Percentiles rank a stretch among this genome's conserved stretches.
These are phyloP conservation scores for Ascochyta rabiei DNA, from an alignment of 2,329 filamentous ascomycete genomes.

Conservation along the genomic window DNA sequence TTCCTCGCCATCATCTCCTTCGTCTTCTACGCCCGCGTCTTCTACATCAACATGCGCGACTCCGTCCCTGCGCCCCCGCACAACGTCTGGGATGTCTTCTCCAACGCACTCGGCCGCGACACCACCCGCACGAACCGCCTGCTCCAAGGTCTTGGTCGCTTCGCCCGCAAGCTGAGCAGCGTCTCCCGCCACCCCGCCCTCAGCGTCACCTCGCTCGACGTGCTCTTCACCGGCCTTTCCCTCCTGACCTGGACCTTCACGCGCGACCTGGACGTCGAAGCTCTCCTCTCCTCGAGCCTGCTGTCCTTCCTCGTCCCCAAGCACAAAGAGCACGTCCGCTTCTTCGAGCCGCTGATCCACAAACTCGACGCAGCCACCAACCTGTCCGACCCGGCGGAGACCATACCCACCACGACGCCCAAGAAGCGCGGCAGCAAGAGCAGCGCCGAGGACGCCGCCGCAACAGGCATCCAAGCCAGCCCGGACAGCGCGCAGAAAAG, in stretches of 20 bases:
- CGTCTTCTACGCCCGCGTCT: constrained; percentile 55
- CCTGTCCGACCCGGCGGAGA: constrained; percentile 13
- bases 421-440: constrained; percentile 26
- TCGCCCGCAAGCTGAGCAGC: constrained; percentile 52
- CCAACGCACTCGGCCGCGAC: constrained; percentile 55
- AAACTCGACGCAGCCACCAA: constrained; percentile 8
- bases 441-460: background rate
- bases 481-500: background rate
- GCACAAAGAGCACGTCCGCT: constrained; percentile 33
- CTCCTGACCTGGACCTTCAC: constrained; percentile 65
- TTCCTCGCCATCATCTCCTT: constrained; percentile 54
- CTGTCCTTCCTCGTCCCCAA: constrained; percentile 35
- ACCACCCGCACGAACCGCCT: constrained; percentile 38
- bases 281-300: constrained; percentile 53
- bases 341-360: constrained; percentile 13
- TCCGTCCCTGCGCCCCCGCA: constrained; percentile 57
- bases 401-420: constrained; percentile 18
- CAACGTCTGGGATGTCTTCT: constrained; percentile 41
- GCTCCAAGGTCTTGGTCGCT: constrained; percentile 30
- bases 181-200: constrained; percentile 64
- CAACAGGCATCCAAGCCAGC: background rate
- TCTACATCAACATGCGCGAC: constrained; percentile 52
- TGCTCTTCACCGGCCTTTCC: constrained; percentile 60
- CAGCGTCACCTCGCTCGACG: constrained; percentile 63
- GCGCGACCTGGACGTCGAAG: constrained; percentile 57